Base-by-base conservation (phyloP, 306 rosid species). In the Quercus mongolica region DNA sequence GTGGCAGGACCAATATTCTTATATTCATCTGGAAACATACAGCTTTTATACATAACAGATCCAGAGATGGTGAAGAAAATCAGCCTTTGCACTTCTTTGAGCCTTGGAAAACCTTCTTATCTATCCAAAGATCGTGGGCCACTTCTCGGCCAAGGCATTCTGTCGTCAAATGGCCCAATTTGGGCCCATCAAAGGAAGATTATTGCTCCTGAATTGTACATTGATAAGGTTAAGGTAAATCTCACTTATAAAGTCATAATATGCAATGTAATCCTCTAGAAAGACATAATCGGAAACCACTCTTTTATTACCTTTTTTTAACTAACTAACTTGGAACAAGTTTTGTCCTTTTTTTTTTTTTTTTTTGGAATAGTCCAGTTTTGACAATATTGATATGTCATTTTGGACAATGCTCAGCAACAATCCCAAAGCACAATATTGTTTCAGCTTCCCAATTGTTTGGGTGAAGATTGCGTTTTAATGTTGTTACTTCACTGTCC, bases 151-250 rank as follows among this genome's bases (percentile, higher is more conserved):
- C 77, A 26, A 14, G 88, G 88, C 20, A 85, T 87, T 65, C 56
- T 80, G 31, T 31, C 87, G 1, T 77, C 88, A 2, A 87, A 56
- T 51, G 91, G 91, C 49, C 85, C 76, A 35, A 26, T 72, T 74
- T 87, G 91, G 88, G 84, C 78, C 38, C 85, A 85, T 64, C 85
- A 85, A 20, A 85, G 84, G 73, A 87, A 80, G 68, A 85, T 81
- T 12, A 82, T 87, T 58, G 81, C 83, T 71, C 91, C 88, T 56
- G 80, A 80, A 74, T 74, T 87, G 41, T 87, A 77, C 71, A 17
- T 75, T 8, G 85, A 85, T 5, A 81, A 76, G 75, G 87, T 87
- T 69, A 85, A 87, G 81, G 90, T 87, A 82, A 18, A 41, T 35
- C 38, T 6, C 56, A 41, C 46, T 41, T 41, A 41, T 41, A 8